These are phyloP conservation scores for Actinomortierella wolfii DNA, from an alignment of 371 early-diverging fungal species.

Conservation along the genomic window DNA sequence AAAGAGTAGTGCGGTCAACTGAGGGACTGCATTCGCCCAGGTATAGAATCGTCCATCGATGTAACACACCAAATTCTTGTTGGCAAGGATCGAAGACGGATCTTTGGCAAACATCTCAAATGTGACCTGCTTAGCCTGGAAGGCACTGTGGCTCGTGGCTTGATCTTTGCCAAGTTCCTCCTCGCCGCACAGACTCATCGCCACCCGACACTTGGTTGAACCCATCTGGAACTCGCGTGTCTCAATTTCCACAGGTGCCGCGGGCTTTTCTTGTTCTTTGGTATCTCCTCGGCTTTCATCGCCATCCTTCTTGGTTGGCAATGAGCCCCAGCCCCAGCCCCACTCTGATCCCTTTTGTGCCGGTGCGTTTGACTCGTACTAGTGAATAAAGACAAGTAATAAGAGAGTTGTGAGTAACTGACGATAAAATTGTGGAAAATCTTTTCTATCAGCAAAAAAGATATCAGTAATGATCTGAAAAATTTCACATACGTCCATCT, in stretches of 20 bases:
- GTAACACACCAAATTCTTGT: conserved; percentile 37
- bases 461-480: background rate
- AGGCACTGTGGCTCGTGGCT: conserved; percentile 31
- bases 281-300: conserved; percentile 20
- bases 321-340: conserved; percentile 50
- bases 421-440: background rate
- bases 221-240: conserved; percentile 43
- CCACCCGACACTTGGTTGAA: conserved; percentile 29
- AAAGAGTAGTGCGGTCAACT: conserved; percentile 58
- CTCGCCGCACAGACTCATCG: conserved; percentile 46
- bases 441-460: background rate
- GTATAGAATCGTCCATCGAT: conserved; percentile 48
- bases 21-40: conserved; percentile 51
- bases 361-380: conserved; percentile 40
- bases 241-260: conserved; percentile 38
- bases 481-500: conserved; percentile 42
- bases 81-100: conserved; percentile 26
- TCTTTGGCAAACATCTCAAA: conserved; percentile 37
- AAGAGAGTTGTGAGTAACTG: background rate
- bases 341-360: conserved; percentile 34
- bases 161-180: conserved; percentile 44
- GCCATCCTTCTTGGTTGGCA: conserved; percentile 41
- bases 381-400: background rate
- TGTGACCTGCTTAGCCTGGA: conserved; percentile 18
- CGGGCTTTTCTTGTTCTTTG: conserved; percentile 2